Evolutionary conservation across 805 yeast genomes (phyloP).

Genomic region (Danielia oregonensis): DNA sequence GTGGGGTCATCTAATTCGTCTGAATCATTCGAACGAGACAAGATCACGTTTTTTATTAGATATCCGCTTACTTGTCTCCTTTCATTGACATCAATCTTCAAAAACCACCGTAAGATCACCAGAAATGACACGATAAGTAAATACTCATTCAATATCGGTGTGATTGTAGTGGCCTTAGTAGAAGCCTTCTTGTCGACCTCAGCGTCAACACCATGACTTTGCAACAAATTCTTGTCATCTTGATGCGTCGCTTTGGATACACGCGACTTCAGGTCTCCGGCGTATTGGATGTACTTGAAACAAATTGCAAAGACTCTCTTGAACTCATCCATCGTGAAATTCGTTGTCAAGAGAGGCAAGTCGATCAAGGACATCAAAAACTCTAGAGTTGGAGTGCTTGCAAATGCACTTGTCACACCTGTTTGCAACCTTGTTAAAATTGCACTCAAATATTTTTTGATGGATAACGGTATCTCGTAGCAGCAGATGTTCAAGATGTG

Average conservation of each 20-base stretch:
- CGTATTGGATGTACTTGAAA: conserved; percentile 71
- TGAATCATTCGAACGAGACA: conserved; percentile 21
- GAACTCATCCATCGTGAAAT: conserved; percentile 72
- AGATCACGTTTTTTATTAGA: conserved; percentile 52
- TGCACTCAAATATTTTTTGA: conserved; percentile 64
- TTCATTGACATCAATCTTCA: conserved; percentile 56
- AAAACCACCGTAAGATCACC: conserved; percentile 69
- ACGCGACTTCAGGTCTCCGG: conserved; percentile 43
- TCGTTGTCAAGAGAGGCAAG: conserved; percentile 62
- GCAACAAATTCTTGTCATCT: conserved; percentile 13
- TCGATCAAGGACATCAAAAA: conserved; percentile 64
- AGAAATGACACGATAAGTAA: conserved; percentile 60
- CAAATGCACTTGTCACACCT: conserved; percentile 63
- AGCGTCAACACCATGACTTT: conserved; percentile 41
- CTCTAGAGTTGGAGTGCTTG: conserved; percentile 73
- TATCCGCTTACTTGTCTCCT: conserved; percentile 60
- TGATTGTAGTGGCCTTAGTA: conserved; percentile 42
- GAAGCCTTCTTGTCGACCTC: conserved; percentile 54
- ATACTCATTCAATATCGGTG: conserved; percentile 56
- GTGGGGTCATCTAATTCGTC: conserved; percentile 47
- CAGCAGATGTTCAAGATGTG: conserved; percentile 75
- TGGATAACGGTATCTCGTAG: conserved; percentile 71
- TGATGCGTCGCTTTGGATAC: neutral
- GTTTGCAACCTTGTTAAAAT: conserved; percentile 73
- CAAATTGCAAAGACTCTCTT: conserved; percentile 81